Evolutionary conservation across 202 grass and related monocot species (phyloP).

Genomic region (Setaria italica): DNA sequence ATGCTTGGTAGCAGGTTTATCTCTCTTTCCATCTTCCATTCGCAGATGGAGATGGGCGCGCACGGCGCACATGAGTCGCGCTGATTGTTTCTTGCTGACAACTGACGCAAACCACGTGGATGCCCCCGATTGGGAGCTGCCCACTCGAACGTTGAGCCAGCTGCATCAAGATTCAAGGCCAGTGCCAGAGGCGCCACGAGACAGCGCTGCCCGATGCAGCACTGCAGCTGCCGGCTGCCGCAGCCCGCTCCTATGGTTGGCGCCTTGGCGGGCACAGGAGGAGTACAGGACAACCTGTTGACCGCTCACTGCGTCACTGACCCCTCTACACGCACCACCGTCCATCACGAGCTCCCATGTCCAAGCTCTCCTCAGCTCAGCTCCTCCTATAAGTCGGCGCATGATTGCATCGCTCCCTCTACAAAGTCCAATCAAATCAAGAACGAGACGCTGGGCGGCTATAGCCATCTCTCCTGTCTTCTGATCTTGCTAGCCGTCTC

Average conservation of each 20-base stretch:
- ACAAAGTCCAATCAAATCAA: constrained; percentile 6
- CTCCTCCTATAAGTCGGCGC: not conserved
- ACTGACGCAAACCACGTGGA: constrained; percentile 25
- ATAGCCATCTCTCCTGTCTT: not conserved
- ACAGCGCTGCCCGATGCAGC: constrained; percentile 28
- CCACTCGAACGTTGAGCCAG: constrained; percentile 35
- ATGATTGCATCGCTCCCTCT: not conserved
- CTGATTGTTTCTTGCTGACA: not conserved
- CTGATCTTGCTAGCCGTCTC: not conserved
- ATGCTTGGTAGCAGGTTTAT: not conserved
- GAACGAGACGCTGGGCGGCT: not conserved
- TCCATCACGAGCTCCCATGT: constrained; percentile 46
- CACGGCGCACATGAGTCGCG: not conserved
- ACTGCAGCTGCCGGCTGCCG: not conserved
- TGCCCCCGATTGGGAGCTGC: not conserved
- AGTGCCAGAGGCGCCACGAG: constrained; percentile 24
- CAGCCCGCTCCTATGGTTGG: not conserved
- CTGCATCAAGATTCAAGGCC: not conserved
- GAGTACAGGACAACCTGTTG: constrained; percentile 34
- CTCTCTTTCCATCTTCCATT: not conserved
- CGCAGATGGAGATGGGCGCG: not conserved
- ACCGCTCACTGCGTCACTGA: not conserved
- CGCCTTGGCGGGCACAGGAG: not conserved
- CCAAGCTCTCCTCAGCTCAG: not conserved
- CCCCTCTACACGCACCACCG: constrained; percentile 32